Percentiles rank a stretch among this genome's conserved stretches.
These are phyloP conservation scores for Phytophthora idaei DNA, from an alignment of 352 stramenopile species.

Conservation along the genomic window DNA sequence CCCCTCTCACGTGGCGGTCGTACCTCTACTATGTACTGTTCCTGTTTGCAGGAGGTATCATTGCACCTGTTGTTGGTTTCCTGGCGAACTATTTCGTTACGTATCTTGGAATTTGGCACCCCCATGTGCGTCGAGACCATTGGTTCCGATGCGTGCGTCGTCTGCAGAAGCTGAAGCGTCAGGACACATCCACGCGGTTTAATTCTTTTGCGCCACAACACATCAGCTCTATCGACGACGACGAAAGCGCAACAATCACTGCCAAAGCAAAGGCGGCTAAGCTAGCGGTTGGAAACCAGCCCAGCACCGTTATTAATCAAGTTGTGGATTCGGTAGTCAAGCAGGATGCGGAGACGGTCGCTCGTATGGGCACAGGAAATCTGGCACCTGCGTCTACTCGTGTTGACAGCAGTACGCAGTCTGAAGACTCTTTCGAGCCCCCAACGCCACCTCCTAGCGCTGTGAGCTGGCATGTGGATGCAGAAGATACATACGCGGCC, in stretches of 20 bases:
- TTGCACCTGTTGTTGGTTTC: conserved; percentile 69
- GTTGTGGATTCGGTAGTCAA: conserved; percentile 44
- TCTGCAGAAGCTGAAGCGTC: conserved; percentile 79
- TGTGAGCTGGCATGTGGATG: conserved; percentile 88
- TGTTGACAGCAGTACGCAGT: conserved; percentile 68
- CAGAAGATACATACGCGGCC: conserved; percentile 84
- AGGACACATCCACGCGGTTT: conserved; percentile 74
- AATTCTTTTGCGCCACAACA: conserved; percentile 81
- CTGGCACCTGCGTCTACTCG: conserved; percentile 30
- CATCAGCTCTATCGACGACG: conserved; percentile 48
- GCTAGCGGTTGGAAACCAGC: conserved; percentile 14
- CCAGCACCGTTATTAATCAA: conserved; percentile 32
- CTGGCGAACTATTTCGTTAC: conserved; percentile 81
- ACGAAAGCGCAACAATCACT: conserved; percentile 32
- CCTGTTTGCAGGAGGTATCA: conserved; percentile 74
- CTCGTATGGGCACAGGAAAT: conserved; percentile 33
- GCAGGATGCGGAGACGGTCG: conserved; percentile 31
- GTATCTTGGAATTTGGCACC: conserved; percentile 82
- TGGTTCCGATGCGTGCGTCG: conserved; percentile 81
- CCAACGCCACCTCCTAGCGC: conserved; percentile 51
- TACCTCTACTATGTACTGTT: conserved; percentile 73
- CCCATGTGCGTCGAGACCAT: conserved; percentile 82
- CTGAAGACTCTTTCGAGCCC: conserved; percentile 55
- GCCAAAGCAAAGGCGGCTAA: conserved; percentile 38
- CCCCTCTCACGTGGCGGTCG: conserved; percentile 58